Percentiles rank a stretch among this genome's conserved stretches.
phyloP scores from a whole-genome alignment of 1,284 basidiomycete species.

The Leccinum pachyderme region DNA sequence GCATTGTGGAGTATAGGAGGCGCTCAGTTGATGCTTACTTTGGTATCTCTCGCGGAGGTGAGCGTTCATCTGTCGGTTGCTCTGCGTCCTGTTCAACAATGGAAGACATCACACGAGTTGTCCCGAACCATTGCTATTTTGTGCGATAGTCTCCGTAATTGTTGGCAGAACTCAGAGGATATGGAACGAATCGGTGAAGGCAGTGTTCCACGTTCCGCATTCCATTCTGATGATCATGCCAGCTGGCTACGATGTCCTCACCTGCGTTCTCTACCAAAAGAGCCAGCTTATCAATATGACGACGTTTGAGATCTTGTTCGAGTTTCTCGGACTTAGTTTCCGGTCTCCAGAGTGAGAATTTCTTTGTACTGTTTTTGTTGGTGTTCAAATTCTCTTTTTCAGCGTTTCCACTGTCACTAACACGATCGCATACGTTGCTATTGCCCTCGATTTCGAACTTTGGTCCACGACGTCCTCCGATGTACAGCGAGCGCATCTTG shows the following conservation, averaged over 20 bases:
- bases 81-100: background rate
- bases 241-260: conserved; percentile 89
- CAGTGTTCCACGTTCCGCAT: background rate
- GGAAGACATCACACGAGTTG: conserved; percentile 69
- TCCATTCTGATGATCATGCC: background rate
- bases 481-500: conserved; percentile 75
- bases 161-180: conserved; percentile 91
- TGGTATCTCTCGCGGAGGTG: conserved; percentile 79
- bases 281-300: conserved; percentile 73
- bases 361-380: conserved; percentile 3
- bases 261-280: conserved; percentile 73
- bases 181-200: conserved; percentile 80
- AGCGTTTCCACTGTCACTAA: conserved; percentile 84
- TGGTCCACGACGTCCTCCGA: conserved; percentile 74
- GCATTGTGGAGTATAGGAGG: conserved; percentile 86
- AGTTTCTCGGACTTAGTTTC: conserved; percentile 83
- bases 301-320: conserved; percentile 75
- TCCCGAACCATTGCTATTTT: conserved; percentile 72
- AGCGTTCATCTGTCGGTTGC: conserved; percentile 19
- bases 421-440: conserved; percentile 74
- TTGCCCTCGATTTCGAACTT: conserved; percentile 88
- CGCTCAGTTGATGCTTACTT: conserved; percentile 67
- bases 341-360: conserved; percentile 68
- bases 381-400: conserved; percentile 5
- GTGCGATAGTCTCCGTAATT: conserved; percentile 74